A percentile compares a stretch with the other conserved stretches of the same genome.
phyloP scores from a whole-genome alignment of 805 yeast species.

The Wickerhamiella allomyrinae region DNA sequence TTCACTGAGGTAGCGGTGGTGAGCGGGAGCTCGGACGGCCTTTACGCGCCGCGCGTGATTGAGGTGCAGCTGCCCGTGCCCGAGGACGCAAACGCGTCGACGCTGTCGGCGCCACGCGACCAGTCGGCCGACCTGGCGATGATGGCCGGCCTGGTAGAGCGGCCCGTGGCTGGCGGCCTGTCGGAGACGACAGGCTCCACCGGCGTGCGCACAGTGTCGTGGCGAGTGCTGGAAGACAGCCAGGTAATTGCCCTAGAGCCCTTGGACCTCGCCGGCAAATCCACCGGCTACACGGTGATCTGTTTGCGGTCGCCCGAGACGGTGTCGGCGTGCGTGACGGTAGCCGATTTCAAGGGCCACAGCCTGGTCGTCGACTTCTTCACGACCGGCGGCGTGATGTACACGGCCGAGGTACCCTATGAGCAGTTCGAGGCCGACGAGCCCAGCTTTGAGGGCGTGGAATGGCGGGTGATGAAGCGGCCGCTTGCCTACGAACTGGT shows the following conservation, averaged over 20 bases:
- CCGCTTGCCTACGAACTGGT: conserved; percentile 53
- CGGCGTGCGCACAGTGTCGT: conserved; percentile 3
- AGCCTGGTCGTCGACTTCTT: conserved; percentile 25
- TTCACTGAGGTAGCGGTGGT: conserved; percentile 6
- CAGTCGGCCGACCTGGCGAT: neutral
- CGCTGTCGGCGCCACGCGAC: neutral
- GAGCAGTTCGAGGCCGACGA: conserved; percentile 28
- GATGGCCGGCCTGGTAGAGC: neutral
- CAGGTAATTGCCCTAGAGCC: conserved; percentile 17
- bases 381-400: conserved; percentile 36
- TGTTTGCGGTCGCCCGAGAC: conserved; percentile 29
- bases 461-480: conserved; percentile 53
- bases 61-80: conserved; percentile 5
- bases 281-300: conserved; percentile 17
- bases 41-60: conserved; percentile 4
- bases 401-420: conserved; percentile 34
- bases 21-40: conserved; percentile 6
- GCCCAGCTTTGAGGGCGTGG: conserved; percentile 14
- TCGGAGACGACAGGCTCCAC: neutral
- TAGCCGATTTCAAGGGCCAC: conserved; percentile 20
- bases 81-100: conserved; percentile 1
- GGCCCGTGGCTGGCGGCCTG: conserved; percentile 2
- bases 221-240: conserved; percentile 9
- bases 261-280: conserved; percentile 22
- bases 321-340: conserved; percentile 26